These are phyloP conservation scores for Nemophila menziesii DNA, from an alignment of 257 asterid genomes.

Conservation along the genomic window DNA sequence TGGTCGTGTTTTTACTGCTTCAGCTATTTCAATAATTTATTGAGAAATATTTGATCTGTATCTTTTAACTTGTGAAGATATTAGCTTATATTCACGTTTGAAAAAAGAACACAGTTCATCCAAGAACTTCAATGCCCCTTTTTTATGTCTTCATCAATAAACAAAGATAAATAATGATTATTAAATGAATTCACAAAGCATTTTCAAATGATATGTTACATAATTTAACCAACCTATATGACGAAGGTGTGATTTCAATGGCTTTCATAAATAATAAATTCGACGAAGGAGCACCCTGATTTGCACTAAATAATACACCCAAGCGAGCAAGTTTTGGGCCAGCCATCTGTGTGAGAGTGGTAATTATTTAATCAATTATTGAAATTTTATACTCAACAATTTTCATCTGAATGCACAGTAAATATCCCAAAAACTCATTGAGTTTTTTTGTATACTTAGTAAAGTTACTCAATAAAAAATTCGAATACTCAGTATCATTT, in stretches of 20 bases:
- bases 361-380: too few relatives aligned
- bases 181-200: not conserved
- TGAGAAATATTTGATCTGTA: conserved; percentile 38
- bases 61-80: conserved; percentile 31
- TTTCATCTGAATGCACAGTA: too few relatives aligned
- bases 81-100: conserved; percentile 39
- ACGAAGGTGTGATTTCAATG: conserved; percentile 55
- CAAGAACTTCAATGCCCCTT: conserved; percentile 60
- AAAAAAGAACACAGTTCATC: conserved; percentile 76
- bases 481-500: too few relatives aligned
- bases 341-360: conserved; percentile 47
- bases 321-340: conserved; percentile 74
- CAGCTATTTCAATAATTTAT: conserved; percentile 67
- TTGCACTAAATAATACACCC: conserved; percentile 63
- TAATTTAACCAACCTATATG: conserved; percentile 52
- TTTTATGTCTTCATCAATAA: conserved; percentile 56
- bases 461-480: too few relatives aligned
- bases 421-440: too few relatives aligned
- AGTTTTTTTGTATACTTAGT: too few relatives aligned
- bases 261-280: conserved; percentile 50
- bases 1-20: too few relatives aligned
- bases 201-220: not conserved
- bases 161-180: conserved; percentile 4
- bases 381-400: too few relatives aligned
- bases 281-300: conserved; percentile 33